These are phyloP conservation scores for Xerocomellus intermedius DNA, from an alignment of 768 basidiomycete genomes.

Conservation along the genomic window DNA sequence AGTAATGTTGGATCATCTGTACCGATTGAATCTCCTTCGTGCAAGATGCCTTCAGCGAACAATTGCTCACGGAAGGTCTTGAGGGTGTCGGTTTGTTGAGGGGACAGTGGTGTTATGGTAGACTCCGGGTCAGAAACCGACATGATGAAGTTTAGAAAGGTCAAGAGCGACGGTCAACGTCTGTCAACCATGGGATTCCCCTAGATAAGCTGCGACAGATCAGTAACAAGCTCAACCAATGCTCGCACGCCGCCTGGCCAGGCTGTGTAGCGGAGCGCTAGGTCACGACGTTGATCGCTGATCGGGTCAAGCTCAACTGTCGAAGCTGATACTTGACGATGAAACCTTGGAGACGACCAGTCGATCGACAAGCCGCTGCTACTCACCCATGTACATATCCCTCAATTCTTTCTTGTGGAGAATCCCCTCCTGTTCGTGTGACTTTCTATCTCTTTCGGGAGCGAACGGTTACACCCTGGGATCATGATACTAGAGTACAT, in stretches of 20 bases:
- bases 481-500: too few relatives aligned
- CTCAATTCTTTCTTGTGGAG: too few relatives aligned
- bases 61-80: constrained; percentile 51
- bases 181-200: background rate
- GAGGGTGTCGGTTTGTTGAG: constrained; percentile 40
- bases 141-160: constrained; percentile 9
- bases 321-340: too few relatives aligned
- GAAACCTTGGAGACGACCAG: too few relatives aligned
- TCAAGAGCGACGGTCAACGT: background rate
- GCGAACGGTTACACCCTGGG: background rate
- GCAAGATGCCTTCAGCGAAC: constrained; percentile 51
- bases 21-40: constrained; percentile 61
- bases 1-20: constrained; percentile 58
- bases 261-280: too few relatives aligned
- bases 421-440: too few relatives aligned
- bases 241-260: background rate
- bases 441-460: too few relatives aligned
- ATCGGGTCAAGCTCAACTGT: too few relatives aligned
- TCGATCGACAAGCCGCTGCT: too few relatives aligned
- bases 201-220: background rate
- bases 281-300: too few relatives aligned
- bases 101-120: constrained; percentile 11
- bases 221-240: background rate
- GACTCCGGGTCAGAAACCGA: constrained; percentile 4
- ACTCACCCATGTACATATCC: too few relatives aligned